phyloP scores from a whole-genome alignment of 805 yeast genomes.

The Candida ascalaphidarum region DNA sequence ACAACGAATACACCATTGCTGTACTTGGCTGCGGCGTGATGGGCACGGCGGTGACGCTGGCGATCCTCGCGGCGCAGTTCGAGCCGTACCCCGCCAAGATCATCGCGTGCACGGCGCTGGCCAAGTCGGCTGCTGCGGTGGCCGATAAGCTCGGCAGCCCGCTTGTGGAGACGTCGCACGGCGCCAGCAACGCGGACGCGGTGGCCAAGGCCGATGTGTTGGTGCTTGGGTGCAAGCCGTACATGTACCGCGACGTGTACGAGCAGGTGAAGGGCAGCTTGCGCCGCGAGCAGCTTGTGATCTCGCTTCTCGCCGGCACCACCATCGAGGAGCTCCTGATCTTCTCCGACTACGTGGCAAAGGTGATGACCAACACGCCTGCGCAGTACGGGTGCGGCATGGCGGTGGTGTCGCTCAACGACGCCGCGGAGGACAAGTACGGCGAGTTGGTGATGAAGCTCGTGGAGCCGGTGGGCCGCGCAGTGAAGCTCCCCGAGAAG shows the following conservation, averaged over 20 bases:
- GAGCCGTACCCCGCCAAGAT: conserved; percentile 59
- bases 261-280: conserved; percentile 38
- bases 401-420: conserved; percentile 80
- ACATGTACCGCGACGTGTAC: conserved; percentile 55
- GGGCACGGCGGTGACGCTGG: conserved; percentile 88
- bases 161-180: conserved; percentile 44
- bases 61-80: conserved; percentile 48
- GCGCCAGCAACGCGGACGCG: conserved; percentile 43
- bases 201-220: conserved; percentile 60
- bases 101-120: conserved; percentile 67
- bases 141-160: conserved; percentile 34
- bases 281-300: conserved; percentile 47
- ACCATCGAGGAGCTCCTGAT: conserved; percentile 59
- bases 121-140: conserved; percentile 26
- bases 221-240: conserved; percentile 86
- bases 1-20: conserved; percentile 50
- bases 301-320: conserved; percentile 90
- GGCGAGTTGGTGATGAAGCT: conserved; percentile 44
- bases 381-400: conserved; percentile 89
- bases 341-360: conserved; percentile 55
- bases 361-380: conserved; percentile 99
- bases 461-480: conserved; percentile 59
- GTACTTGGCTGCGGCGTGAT: conserved; percentile 91
- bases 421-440: conserved; percentile 31
- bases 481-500: conserved; percentile 69